phyloP scores from a whole-genome alignment of 495 filamentous ascomycete genomes.

The Penicillium paradoxum region DNA sequence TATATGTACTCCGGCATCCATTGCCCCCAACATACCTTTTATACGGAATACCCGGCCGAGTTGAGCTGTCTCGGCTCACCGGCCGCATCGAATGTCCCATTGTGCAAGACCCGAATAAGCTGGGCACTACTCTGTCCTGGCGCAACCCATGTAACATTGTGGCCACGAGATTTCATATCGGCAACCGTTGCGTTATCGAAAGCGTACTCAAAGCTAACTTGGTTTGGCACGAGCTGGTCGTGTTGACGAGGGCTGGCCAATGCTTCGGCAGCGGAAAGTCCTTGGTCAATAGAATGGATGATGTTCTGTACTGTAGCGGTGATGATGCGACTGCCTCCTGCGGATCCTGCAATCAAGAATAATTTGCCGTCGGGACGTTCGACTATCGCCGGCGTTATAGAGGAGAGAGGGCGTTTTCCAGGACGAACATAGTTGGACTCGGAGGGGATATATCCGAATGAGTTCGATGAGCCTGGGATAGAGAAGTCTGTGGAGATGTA shows the following conservation, averaged over 20 bases:
- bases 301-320: slow-evolving; percentile 75
- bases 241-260: slow-evolving; percentile 68
- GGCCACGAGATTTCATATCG: slow-evolving; percentile 57
- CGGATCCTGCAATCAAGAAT: slow-evolving; percentile 68
- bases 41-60: slow-evolving; percentile 67
- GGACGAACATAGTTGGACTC: slow-evolving; percentile 77
- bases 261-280: slow-evolving; percentile 52
- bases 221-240: slow-evolving; percentile 75
- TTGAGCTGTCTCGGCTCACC: slow-evolving; percentile 73
- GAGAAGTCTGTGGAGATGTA: slow-evolving; percentile 51
- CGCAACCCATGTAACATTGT: slow-evolving; percentile 70
- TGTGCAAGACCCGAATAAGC: slow-evolving; percentile 56
- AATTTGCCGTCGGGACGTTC: slow-evolving; percentile 60
- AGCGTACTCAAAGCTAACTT: slow-evolving; percentile 62
- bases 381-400: slow-evolving; percentile 72
- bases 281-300: slow-evolving; percentile 65
- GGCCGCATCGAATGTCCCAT: slow-evolving; percentile 74
- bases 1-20: neutral
- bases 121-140: slow-evolving; percentile 66
- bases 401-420: slow-evolving; percentile 75
- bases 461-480: slow-evolving; percentile 68
- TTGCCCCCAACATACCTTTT: slow-evolving; percentile 9
- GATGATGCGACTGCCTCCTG: slow-evolving; percentile 86
- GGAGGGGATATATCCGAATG: slow-evolving; percentile 77
- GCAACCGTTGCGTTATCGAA: slow-evolving; percentile 63